phyloP scores from a whole-genome alignment of 2,329 filamentous ascomycete species.

The Triangularia verruculosa region DNA sequence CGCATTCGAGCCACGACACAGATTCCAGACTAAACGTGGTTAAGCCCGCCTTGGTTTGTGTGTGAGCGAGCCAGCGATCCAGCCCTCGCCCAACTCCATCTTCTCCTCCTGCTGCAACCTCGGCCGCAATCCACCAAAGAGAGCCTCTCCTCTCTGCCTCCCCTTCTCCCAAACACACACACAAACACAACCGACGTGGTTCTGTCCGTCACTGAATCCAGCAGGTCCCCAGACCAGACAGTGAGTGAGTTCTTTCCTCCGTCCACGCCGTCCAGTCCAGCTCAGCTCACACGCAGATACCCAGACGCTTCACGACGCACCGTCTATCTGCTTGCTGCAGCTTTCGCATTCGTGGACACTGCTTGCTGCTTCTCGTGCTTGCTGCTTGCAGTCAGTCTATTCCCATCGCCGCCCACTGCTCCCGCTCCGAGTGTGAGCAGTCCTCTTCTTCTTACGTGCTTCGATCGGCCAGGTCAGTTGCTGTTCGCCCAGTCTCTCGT shows the following conservation, averaged over 20 bases:
- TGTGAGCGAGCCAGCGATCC: constrained; percentile 24
- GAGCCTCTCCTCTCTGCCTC: constrained; percentile 18
- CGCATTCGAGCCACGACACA: constrained; percentile 44
- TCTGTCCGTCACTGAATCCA: constrained; percentile 1
- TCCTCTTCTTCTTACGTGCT: constrained; percentile 12
- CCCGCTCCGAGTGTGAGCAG: neutral
- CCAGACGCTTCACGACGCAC: neutral
- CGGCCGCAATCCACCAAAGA: constrained; percentile 27
- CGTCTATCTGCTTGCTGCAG: constrained; percentile 5
- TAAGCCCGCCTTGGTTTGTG: constrained; percentile 31
- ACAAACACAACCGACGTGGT: constrained; percentile 2
- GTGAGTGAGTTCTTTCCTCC: neutral
- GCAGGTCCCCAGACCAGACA: neutral
- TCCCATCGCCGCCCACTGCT: constrained; percentile 17
- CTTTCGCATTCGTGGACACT: neutral
- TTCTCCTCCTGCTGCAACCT: constrained; percentile 22
- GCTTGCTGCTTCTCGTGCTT: constrained; percentile 2
- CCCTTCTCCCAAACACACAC: constrained; percentile 9
- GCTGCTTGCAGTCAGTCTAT: constrained; percentile 2
- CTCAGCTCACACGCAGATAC: constrained; percentile 10
- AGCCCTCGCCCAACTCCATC: constrained; percentile 22
- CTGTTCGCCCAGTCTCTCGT: constrained; percentile 13
- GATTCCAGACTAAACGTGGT: constrained; percentile 35
- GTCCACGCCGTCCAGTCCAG: constrained; percentile 2
- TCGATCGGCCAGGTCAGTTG: constrained; percentile 24